Percentiles rank a stretch among this genome's conserved stretches.
phyloP scores from a whole-genome alignment of 257 asterid species.

The Nicotiana noctiflora region DNA sequence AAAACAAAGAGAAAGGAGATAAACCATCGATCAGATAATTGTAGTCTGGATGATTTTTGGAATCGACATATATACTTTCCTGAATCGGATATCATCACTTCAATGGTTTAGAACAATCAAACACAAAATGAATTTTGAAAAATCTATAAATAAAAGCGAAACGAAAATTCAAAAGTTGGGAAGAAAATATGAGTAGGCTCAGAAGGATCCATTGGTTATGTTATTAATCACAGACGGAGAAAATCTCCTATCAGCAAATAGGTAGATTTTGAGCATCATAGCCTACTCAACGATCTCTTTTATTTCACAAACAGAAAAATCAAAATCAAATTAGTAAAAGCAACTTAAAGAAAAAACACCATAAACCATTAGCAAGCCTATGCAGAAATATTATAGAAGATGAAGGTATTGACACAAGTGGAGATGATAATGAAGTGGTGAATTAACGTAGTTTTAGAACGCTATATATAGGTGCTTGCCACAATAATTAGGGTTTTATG shows the following conservation, averaged over 20 bases:
- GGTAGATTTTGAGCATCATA: conserved; percentile 66
- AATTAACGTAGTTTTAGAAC: neutral
- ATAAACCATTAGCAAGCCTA: neutral
- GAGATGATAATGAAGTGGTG: neutral
- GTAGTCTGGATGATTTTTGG: conserved; percentile 58
- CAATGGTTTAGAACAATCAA: conserved; percentile 16
- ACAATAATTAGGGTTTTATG: conserved; percentile 10
- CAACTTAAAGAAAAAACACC: no score
- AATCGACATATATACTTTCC: conserved; percentile 43
- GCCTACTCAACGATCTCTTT: conserved; percentile 18
- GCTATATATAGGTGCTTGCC: neutral
- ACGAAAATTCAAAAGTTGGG: neutral
- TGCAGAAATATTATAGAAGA: neutral
- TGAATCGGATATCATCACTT: conserved; percentile 36
- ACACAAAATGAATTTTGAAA: neutral
- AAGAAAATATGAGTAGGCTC: conserved; percentile 28
- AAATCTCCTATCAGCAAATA: conserved; percentile 53
- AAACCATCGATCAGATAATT: conserved; percentile 73
- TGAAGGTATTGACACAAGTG: neutral
- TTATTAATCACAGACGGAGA: conserved; percentile 42
- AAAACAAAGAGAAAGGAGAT: neutral
- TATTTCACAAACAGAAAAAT: neutral
- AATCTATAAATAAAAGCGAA: neutral
- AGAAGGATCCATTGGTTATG: conserved; percentile 93
- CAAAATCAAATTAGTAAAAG: neutral